Evolutionary conservation across 2,329 filamentous ascomycete species (phyloP).

Genomic region (Epichloe glyceriae): DNA sequence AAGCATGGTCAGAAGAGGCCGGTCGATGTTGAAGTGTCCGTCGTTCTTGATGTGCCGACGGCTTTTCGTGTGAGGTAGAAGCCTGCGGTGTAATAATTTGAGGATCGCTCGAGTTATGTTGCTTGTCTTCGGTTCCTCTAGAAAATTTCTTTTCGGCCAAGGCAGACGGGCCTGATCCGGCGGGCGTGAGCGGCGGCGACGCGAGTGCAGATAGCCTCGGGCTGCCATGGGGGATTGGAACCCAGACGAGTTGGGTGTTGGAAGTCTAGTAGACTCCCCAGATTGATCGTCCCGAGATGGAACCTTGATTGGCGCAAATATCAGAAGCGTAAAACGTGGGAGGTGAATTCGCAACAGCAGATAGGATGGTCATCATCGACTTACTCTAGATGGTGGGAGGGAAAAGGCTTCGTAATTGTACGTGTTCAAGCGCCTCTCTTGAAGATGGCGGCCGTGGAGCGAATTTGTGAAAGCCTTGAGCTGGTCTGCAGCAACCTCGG

Average conservation of each 20-base stretch:
- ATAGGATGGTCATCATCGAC: conserved; percentile 22
- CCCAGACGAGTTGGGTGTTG: conserved; percentile 51
- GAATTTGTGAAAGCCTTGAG: conserved; percentile 59
- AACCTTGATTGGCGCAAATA: conserved; percentile 27
- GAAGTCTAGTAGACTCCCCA: conserved; percentile 47
- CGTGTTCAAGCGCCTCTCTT: conserved; percentile 71
- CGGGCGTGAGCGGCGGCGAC: conserved; percentile 80
- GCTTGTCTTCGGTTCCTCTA: conserved; percentile 23
- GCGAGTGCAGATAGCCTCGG: conserved; percentile 60
- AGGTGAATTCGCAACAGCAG: not conserved
- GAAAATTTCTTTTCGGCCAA: conserved; percentile 15
- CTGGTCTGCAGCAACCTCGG: conserved; percentile 44
- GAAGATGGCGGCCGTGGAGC: conserved; percentile 61
- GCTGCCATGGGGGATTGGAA: conserved; percentile 52
- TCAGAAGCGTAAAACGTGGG: not conserved
- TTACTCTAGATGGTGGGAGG: conserved; percentile 69
- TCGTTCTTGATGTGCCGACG: conserved; percentile 28
- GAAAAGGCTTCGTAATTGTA: conserved; percentile 88
- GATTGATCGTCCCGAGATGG: conserved; percentile 48
- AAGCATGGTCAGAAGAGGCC: conserved; percentile 28
- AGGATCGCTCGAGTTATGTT: conserved; percentile 25
- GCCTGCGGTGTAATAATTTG: conserved; percentile 55
- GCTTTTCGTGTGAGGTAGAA: conserved; percentile 42
- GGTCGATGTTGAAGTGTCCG: conserved; percentile 28
- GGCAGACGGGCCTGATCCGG: conserved; percentile 46